Conservation (phyloP, 768 basidiomycete genomes). For the Pluteus cervinus region DNA sequence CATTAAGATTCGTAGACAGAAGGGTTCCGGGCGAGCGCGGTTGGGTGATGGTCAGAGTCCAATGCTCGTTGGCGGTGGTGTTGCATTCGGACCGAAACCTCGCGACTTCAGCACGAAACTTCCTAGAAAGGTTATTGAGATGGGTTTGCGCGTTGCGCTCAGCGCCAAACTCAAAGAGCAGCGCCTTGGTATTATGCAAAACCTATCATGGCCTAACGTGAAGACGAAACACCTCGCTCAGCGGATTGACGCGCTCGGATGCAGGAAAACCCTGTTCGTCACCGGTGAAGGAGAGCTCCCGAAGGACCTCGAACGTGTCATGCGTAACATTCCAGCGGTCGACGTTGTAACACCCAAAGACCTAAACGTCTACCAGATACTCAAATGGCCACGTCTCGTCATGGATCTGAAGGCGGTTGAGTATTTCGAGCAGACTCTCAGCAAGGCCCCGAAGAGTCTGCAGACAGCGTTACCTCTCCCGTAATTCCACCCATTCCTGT, state of each 20-base stretch:
- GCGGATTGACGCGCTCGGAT: slow-evolving; percentile 58
- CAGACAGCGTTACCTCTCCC: no score
- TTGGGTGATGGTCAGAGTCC: slow-evolving; percentile 85
- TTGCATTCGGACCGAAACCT: slow-evolving; percentile 87
- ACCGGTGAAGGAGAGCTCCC: slow-evolving; percentile 56
- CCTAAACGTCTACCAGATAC: slow-evolving; percentile 72
- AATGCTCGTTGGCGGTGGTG: slow-evolving; percentile 86
- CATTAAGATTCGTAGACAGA: slow-evolving; percentile 84
- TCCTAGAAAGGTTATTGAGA: slow-evolving; percentile 85
- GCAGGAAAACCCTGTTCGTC: slow-evolving; percentile 73
- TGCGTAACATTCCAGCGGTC: slow-evolving; percentile 67
- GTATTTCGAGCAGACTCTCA: slow-evolving; percentile 59
- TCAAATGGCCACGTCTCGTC: slow-evolving; percentile 79
- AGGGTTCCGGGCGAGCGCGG: slow-evolving; percentile 87
- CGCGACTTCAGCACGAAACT: slow-evolving; percentile 90
- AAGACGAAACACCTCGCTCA: slow-evolving; percentile 67
- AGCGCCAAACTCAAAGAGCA: slow-evolving; percentile 77
- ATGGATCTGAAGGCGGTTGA: slow-evolving; percentile 83
- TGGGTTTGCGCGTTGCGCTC: slow-evolving; percentile 90
- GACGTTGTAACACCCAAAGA: slow-evolving; percentile 59
- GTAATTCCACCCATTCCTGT: no score
- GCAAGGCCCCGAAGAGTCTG: slow-evolving; percentile 33
- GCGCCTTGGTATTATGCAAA: slow-evolving; percentile 68
- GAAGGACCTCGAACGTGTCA: slow-evolving; percentile 50
- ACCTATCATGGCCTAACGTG: slow-evolving; percentile 61